Evolutionary conservation across 192 early-diverging fungal species (phyloP).

Genomic region (Spizellomyces punctatus): DNA sequence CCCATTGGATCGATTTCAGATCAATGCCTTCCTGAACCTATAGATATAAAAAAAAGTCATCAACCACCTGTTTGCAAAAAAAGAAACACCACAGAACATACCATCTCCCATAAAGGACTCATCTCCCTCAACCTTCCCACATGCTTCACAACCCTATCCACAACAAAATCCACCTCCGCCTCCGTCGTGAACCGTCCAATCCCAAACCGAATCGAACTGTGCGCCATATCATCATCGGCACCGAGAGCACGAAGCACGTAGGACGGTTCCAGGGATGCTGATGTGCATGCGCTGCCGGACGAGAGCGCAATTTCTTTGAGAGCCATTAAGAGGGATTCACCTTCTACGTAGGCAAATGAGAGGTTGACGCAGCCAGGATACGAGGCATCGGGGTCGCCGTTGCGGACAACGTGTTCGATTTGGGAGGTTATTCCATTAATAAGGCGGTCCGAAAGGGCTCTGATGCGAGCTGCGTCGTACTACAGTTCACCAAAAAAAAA

Average conservation of each 20-base stretch:
- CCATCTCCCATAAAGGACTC: slow-evolving; percentile 99
- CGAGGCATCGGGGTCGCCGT: slow-evolving; percentile 76
- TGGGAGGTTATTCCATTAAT: slow-evolving; percentile 78
- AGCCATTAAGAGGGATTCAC: slow-evolving; percentile 97
- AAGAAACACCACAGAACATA: slow-evolving; percentile 17
- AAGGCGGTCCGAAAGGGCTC: slow-evolving; percentile 73
- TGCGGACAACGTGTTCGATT: slow-evolving; percentile 82
- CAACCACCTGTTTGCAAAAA: not conserved
- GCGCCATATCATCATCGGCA: slow-evolving; percentile 95
- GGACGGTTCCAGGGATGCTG: slow-evolving; percentile 92
- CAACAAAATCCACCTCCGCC: slow-evolving; percentile 89
- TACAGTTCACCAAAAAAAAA: slow-evolving; percentile 27
- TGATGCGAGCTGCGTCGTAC: slow-evolving; percentile 79
- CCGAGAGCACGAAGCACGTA: slow-evolving; percentile 97
- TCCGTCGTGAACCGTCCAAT: slow-evolving; percentile 97
- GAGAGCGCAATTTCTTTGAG: slow-evolving; percentile 96
- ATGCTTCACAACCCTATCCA: slow-evolving; percentile 75
- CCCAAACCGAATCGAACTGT: slow-evolving; percentile 93
- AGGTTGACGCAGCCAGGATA: slow-evolving; percentile 96
- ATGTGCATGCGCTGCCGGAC: slow-evolving; percentile 94
- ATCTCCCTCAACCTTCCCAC: slow-evolving; percentile 90
- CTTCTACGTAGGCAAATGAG: slow-evolving; percentile 96
- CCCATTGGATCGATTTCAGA: slow-evolving; percentile 89
- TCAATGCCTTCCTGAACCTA: slow-evolving; percentile 90
- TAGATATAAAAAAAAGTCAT: no score